These are phyloP conservation scores for Kokia cookei DNA, from an alignment of 441 rosid species.

Conservation along the genomic window DNA sequence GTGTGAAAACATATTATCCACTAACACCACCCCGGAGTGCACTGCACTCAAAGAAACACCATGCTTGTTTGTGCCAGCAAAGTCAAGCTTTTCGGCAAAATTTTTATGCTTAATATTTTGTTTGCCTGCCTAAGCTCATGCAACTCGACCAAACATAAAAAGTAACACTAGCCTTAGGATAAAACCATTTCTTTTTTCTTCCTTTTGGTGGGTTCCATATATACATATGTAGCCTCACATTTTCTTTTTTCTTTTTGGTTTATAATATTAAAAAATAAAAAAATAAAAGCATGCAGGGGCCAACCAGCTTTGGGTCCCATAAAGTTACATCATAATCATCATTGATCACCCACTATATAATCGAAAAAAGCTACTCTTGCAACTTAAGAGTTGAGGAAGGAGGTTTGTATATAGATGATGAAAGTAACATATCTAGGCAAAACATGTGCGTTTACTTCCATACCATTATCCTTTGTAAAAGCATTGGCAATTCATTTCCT, in stretches of 20 bases:
- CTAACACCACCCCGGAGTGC: slow-evolving; percentile 40
- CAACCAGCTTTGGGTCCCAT: slow-evolving; percentile 26
- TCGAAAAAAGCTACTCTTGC: not conserved
- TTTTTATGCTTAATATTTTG: not conserved
- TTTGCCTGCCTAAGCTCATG: slow-evolving; percentile 19
- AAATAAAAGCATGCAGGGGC: not conserved
- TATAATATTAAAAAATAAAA: not conserved
- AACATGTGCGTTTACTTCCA: slow-evolving; percentile 25
- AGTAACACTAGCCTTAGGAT: not conserved
- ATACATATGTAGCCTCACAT: slow-evolving; percentile 21
- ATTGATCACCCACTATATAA: slow-evolving; percentile 2
- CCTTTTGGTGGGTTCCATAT: slow-evolving; percentile 23
- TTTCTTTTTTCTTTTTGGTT: not conserved
- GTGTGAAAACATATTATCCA: slow-evolving; percentile 25
- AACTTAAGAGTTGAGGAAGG: slow-evolving; percentile 2
- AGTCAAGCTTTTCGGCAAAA: not conserved
- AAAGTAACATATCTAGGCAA: slow-evolving; percentile 15
- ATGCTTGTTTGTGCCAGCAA: slow-evolving; percentile 47
- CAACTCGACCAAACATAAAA: slow-evolving; percentile 13
- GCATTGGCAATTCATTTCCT: slow-evolving; percentile 28
- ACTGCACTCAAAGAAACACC: slow-evolving; percentile 72
- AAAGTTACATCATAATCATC: slow-evolving; percentile 18
- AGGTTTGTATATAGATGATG: not conserved
- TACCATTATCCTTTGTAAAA: slow-evolving; percentile 20
- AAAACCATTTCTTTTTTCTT: not conserved